These are phyloP conservation scores for Yamadazyma atmosphaerica DNA, from an alignment of 1,139 yeast genomes.

Conservation along the genomic window DNA sequence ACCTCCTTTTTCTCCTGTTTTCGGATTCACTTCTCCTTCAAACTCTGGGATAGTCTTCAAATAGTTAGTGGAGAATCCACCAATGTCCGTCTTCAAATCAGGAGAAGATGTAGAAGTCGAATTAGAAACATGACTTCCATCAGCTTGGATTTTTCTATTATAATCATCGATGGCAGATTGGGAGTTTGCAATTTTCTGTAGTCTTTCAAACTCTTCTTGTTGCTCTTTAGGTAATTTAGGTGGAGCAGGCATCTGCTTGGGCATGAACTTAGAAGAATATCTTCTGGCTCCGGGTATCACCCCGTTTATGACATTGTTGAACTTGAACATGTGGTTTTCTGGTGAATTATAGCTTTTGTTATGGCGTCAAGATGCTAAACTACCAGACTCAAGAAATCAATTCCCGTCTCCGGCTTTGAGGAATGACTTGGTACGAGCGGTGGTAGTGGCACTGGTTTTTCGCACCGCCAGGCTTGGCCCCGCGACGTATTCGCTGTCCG, in stretches of 20 bases:
- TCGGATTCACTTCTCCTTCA: slow-evolving; percentile 92
- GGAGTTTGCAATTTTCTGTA: slow-evolving; percentile 78
- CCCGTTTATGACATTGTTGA: neutral
- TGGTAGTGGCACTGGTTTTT: too few species aligned
- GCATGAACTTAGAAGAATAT: slow-evolving; percentile 24
- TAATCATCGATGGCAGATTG: slow-evolving; percentile 80
- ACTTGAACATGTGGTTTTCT: neutral
- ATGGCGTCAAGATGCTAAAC: too few species aligned
- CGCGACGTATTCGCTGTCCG: too few species aligned
- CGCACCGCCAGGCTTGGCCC: too few species aligned
- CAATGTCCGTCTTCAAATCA: slow-evolving; percentile 55
- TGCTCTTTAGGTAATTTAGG: slow-evolving; percentile 83
- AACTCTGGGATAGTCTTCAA: slow-evolving; percentile 88
- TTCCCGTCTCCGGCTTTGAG: slow-evolving; percentile 1
- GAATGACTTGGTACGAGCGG: too few species aligned
- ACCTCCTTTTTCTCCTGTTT: slow-evolving; percentile 94
- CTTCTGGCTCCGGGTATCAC: slow-evolving; percentile 8
- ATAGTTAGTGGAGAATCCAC: slow-evolving; percentile 66
- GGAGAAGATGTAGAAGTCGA: slow-evolving; percentile 13
- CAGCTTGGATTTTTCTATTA: slow-evolving; percentile 46
- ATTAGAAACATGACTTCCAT: slow-evolving; percentile 32
- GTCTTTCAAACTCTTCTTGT: slow-evolving; percentile 87
- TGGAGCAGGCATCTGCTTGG: slow-evolving; percentile 62
- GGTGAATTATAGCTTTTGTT: too few species aligned
- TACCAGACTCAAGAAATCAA: neutral